Percentiles rank a stretch among this genome's conserved stretches.
These are phyloP conservation scores for Trichoderma arundinaceum DNA, from an alignment of 2,329 filamentous ascomycete genomes.

Conservation along the genomic window DNA sequence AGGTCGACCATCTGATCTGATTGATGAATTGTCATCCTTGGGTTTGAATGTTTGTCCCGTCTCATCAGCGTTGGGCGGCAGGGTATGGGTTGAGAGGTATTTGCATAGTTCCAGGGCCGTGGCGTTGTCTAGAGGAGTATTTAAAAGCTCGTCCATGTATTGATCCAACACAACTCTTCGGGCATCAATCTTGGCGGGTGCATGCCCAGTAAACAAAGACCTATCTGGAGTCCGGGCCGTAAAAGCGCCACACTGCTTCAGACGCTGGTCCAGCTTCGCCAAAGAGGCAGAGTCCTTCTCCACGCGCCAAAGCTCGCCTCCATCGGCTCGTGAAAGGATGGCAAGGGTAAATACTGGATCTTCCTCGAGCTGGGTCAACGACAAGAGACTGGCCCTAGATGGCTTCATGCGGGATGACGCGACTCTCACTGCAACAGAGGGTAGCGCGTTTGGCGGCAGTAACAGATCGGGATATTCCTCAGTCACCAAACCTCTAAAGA, in stretches of 20 bases:
- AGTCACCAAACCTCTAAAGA: conserved; percentile 79
- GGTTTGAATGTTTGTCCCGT: conserved; percentile 39
- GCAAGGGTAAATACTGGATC: conserved; percentile 94
- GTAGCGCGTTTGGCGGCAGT: conserved; percentile 85
- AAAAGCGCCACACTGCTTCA: conserved; percentile 77
- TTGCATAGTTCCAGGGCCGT: conserved; percentile 83
- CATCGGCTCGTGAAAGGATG: conserved; percentile 76
- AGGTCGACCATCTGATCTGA: conserved; percentile 68
- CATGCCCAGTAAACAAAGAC: conserved; percentile 86
- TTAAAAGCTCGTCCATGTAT: conserved; percentile 85
- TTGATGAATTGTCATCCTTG: conserved; percentile 35
- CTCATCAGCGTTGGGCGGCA: conserved; percentile 68
- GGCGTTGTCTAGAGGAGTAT: conserved; percentile 77
- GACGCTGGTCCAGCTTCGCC: conserved; percentile 77
- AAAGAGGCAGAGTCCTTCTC: conserved; percentile 89
- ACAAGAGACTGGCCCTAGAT: conserved; percentile 83
- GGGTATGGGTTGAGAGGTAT: conserved; percentile 75
- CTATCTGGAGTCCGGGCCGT: conserved; percentile 81
- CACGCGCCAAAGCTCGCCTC: conserved; percentile 85
- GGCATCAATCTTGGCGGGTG: conserved; percentile 90
- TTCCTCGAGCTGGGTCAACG: conserved; percentile 80
- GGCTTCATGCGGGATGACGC: conserved; percentile 95
- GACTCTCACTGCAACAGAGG: conserved; percentile 83
- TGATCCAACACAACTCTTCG: conserved; percentile 78
- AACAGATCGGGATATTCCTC: conserved; percentile 88